Evolutionary conservation across 805 yeast species (phyloP), one percentile per base, ranked within the genome.

Genomic region (baker's yeast (Saccharomyces cerevisiae)): DNA sequence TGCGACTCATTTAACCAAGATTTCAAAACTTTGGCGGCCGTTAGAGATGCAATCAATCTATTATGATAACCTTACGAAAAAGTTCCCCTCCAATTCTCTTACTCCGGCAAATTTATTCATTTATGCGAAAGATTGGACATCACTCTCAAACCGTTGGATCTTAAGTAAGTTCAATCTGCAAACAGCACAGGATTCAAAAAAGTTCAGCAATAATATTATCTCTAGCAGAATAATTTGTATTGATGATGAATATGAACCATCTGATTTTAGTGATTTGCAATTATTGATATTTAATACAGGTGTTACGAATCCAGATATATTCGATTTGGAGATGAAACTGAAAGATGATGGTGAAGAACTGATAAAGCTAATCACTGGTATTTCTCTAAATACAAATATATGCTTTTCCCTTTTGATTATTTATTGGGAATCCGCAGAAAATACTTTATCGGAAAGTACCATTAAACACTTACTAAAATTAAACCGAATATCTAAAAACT

Each of bases 21-120:
- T 77, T 14, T 65, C 69, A 28, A 67, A 70, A 41, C 65, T 78
- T 11, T 81, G 85, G 86, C 65, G 69, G 41, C 81, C 82, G 0
- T 56, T 79, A 11, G 73, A 76, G 56, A 59, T 81, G 13, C 57
- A 65, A 10, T 47, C 60, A 8, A 65, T 79, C 46, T 67, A 75
- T 41, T 58, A 63, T n/a, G 51, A 62, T 0, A 65, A 71, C 10
- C 48, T 65, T 6, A 36, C 43, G 6, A 30, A 51, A 5, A 54
- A 59, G 26, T 27, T 46, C 28, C 51, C 54, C 2, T 48, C 48
- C 0, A 30, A 50, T 5, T 21, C 22, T 11, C 26, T 32, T 11
- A 27, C 51, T 3, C 48, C 28, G 1, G 41, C 61, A 1, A 66
- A 62, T 47, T 56, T 64, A 2, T 55, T 64, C n/a, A 28, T 70